Evolutionary conservation across 2,329 filamentous ascomycete species (phyloP).

Genomic region (Aureobasidium sp.): DNA sequence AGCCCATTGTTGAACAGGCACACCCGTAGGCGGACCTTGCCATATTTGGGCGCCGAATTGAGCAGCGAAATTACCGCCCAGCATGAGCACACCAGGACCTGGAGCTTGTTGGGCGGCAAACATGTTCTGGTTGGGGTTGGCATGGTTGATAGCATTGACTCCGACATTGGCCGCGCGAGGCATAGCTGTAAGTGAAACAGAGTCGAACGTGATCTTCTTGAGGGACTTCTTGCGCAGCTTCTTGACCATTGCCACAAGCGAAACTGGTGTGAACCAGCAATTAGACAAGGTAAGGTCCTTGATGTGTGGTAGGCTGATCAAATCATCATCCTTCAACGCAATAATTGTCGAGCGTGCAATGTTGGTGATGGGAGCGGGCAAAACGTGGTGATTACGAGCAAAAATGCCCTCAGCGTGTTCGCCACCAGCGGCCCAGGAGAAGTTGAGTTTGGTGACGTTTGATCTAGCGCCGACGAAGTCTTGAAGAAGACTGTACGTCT

Average conservation of each 20-base stretch:
- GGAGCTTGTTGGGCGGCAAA: not conserved
- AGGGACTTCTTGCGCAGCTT: conserved; percentile 43
- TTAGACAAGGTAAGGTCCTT: conserved; percentile 58
- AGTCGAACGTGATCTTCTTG: conserved; percentile 52
- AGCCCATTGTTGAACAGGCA: conserved; percentile 5
- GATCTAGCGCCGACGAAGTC: conserved; percentile 36
- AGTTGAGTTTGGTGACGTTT: conserved; percentile 52
- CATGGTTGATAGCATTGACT: not conserved
- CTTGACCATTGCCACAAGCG: conserved; percentile 47
- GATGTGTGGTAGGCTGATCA: conserved; percentile 51
- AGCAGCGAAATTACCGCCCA: not conserved
- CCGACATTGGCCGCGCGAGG: conserved; percentile 15
- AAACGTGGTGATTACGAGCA: conserved; percentile 54
- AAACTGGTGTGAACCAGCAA: conserved; percentile 58
- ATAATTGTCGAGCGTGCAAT: conserved; percentile 18
- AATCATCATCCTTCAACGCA: conserved; percentile 12
- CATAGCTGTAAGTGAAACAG: conserved; percentile 55
- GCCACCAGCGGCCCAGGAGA: conserved; percentile 62
- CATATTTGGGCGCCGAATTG: conserved; percentile 8
- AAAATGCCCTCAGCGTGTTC: conserved; percentile 57
- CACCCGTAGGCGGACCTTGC: conserved; percentile 1
- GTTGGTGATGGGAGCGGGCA: conserved; percentile 52
- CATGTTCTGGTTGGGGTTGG: not conserved
- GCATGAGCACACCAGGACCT: not conserved
- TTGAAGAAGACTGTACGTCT: conserved; percentile 48